Evolutionary conservation across 208 protist species (phyloP).

Genomic region (Trypanosomatidae sp.): DNA sequence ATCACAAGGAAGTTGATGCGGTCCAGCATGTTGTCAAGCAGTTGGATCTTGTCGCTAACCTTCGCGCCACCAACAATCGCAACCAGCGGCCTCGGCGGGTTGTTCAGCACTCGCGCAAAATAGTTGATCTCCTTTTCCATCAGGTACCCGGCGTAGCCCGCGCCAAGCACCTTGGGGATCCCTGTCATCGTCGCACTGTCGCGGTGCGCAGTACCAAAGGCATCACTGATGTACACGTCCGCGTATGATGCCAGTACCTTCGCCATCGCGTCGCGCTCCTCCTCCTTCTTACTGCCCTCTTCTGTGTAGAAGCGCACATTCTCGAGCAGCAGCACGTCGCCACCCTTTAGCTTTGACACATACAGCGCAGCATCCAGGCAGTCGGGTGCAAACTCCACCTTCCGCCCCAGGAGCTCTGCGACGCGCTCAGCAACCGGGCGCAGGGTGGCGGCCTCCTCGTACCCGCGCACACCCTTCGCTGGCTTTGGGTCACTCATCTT

Average conservation of each 20-base stretch:
- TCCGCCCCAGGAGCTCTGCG: slow-evolving; percentile 77
- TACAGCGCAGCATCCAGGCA: slow-evolving; percentile 44
- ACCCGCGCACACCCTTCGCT: slow-evolving; percentile 49
- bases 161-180: slow-evolving; percentile 79
- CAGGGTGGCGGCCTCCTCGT: slow-evolving; percentile 87
- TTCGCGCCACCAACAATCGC: slow-evolving; percentile 98
- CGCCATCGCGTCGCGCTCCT: slow-evolving; percentile 83
- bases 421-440: slow-evolving; percentile 89
- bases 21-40: slow-evolving; percentile 99
- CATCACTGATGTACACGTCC: slow-evolving; percentile 99
- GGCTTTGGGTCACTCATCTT: slow-evolving; percentile 58
- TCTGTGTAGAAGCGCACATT: slow-evolving; percentile 99
- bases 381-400: slow-evolving; percentile 71
- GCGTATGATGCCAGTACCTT: slow-evolving; percentile 92
- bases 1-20: slow-evolving; percentile 99
- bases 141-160: slow-evolving; percentile 96
- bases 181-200: slow-evolving; percentile 94
- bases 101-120: slow-evolving; percentile 94
- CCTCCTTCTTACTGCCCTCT: slow-evolving; percentile 95
- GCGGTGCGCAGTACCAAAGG: slow-evolving; percentile 99
- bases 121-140: slow-evolving; percentile 99
- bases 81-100: slow-evolving; percentile 89
- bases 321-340: slow-evolving; percentile 97
- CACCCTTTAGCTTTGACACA: slow-evolving; percentile 43
- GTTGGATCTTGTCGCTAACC: slow-evolving; percentile 99